Percentiles rank a stretch among this genome's conserved stretches.
Conservation (phyloP, 2,329 filamentous ascomycete species). For the Colletotrichum tropicicola region DNA sequence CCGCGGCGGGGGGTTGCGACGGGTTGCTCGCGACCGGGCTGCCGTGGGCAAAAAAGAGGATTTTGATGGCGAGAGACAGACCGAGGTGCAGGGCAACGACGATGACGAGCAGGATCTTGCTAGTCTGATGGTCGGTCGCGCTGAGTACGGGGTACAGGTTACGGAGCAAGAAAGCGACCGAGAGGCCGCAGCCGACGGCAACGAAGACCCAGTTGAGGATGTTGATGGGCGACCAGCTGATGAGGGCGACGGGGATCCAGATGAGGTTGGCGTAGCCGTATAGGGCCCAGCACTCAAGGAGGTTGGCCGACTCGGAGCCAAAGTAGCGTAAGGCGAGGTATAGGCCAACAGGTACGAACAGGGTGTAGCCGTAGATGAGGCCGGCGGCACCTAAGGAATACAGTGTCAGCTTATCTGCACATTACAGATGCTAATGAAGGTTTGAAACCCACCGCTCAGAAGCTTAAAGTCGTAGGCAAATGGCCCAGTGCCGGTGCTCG, state of each 20-base stretch:
- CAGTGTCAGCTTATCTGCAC: neutral
- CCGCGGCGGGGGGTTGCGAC: slow-evolving; percentile 10
- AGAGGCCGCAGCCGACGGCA: slow-evolving; percentile 82
- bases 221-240: slow-evolving; percentile 87
- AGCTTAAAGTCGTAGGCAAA: slow-evolving; percentile 94
- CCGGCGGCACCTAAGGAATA: slow-evolving; percentile 77
- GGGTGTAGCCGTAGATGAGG: slow-evolving; percentile 94
- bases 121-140: slow-evolving; percentile 91
- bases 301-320: slow-evolving; percentile 89
- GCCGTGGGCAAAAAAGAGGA: slow-evolving; percentile 90
- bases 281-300: slow-evolving; percentile 93
- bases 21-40: slow-evolving; percentile 56
- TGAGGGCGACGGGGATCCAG: slow-evolving; percentile 93
- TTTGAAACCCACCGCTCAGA: slow-evolving; percentile 72
- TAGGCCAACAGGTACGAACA: slow-evolving; percentile 82
- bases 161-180: slow-evolving; percentile 83
- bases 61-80: slow-evolving; percentile 93
- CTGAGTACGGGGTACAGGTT: slow-evolving; percentile 92
- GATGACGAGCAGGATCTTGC: slow-evolving; percentile 84
- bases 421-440: neutral
- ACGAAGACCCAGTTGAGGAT: slow-evolving; percentile 96
- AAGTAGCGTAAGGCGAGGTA: slow-evolving; percentile 95
- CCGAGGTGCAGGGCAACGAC: slow-evolving; percentile 88
- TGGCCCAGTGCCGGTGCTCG: slow-evolving; percentile 71
- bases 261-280: slow-evolving; percentile 98